Evolutionary conservation across 169 alveolate species (phyloP), one percentile per base, ranked within the genome.

Genomic region (Plasmodium inui): DNA sequence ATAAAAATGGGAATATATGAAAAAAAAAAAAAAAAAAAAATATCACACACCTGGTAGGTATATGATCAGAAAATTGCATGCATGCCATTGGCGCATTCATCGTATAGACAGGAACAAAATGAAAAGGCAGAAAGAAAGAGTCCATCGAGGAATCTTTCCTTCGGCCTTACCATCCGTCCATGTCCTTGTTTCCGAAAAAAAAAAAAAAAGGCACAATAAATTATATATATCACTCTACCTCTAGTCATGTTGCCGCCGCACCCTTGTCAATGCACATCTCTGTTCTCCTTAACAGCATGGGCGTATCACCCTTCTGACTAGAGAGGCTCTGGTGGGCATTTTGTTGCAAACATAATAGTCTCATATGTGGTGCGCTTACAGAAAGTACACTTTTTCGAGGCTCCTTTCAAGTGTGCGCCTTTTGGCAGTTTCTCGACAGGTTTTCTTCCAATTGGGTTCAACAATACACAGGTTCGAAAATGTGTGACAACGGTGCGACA

Each of bases 11-110:
- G 76, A 67, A 67, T 19, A 67, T 5, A 67, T 50, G 37, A 67
- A 67, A 67, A 67, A n/a, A 67, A 61, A 19, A 55, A 55, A 61
- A 61, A 61, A 61, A 61, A 67, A 67, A 67, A 61, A 61, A 61
- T n/a, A 67, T 19, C 76, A 67, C n/a, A 67, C 37, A 67, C 76
- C 76, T 67, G 37, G n/a, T 67, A 26, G 76, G 30, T n/a, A 67
- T n/a, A 67, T 67, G 30, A 67, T 19, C 41, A 26, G 32, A 67
- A 19, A 50, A 50, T 50, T 17, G 12, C 76, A 67, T 67, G 37
- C 5, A 67, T 22, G 32, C 37, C 5, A 41, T 67, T 67, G 76
- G 37, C 39, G 30, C 37, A 67, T 28, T 26, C 76, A 67, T 26
- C 37, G 17, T 67, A 67, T 26, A 8, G 22, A 67, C 17, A 67